phyloP scores from a whole-genome alignment of 352 stramenopile genomes.

The Globisporangium solare region DNA sequence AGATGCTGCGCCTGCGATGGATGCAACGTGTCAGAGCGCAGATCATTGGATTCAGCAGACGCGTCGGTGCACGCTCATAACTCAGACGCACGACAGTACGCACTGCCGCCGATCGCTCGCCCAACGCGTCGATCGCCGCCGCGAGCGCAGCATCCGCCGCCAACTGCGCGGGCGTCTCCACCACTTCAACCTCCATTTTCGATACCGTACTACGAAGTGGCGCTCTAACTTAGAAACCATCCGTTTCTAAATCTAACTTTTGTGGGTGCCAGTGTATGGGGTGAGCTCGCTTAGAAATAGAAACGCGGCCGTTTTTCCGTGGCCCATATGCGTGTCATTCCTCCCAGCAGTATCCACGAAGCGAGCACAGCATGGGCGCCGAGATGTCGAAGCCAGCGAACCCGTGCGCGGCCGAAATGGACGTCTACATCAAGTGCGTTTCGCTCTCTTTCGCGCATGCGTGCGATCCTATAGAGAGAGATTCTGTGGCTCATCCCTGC shows the following conservation, averaged over 20 bases:
- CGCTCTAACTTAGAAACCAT: background rate
- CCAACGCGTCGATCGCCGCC: constrained; percentile 36
- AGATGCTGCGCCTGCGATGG: constrained; percentile 49
- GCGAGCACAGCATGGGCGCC: constrained; percentile 37
- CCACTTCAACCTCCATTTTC: constrained; percentile 14
- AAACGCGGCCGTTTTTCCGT: background rate
- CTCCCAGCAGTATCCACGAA: background rate
- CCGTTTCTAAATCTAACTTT: constrained; percentile 2
- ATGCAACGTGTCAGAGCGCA: background rate
- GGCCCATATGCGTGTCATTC: background rate
- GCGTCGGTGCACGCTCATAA: background rate
- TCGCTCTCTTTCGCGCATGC: background rate
- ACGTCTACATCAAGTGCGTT: constrained; percentile 72
- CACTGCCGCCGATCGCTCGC: constrained; percentile 42
- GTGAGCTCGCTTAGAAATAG: constrained; percentile 4
- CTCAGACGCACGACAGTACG: background rate
- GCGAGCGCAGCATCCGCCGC: constrained; percentile 14
- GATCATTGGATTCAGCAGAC: background rate
- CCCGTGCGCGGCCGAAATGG: constrained; percentile 55
- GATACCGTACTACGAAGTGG: too few relatives aligned
- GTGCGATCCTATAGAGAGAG: background rate
- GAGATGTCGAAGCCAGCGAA: constrained; percentile 55
- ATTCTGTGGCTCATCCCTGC: background rate
- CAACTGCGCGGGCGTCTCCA: constrained; percentile 21
- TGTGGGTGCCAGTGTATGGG: background rate